Percentiles rank a stretch among this genome's conserved stretches.
phyloP scores from a whole-genome alignment of 306 rosid species.

The Lotus japonicus region DNA sequence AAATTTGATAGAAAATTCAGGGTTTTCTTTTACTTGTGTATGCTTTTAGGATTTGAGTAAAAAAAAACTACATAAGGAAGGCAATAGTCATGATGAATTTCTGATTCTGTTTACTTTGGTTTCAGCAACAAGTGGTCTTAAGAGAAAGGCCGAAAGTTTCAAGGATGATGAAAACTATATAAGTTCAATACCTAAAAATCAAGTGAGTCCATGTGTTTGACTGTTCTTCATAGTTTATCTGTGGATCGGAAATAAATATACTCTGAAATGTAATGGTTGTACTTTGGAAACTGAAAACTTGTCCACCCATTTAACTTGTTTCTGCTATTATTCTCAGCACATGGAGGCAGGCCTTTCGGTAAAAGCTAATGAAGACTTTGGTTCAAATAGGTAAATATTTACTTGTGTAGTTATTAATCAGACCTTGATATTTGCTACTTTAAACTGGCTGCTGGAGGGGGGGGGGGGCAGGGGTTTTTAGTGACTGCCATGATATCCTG shows the following conservation, averaged over 20 bases:
- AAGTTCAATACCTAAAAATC: constrained; percentile 81
- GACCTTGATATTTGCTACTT: too few relatives aligned
- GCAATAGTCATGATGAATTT: not conserved
- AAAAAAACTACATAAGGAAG: too few relatives aligned
- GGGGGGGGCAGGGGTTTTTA: not conserved
- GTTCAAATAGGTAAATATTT: constrained; percentile 62
- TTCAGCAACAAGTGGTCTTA: constrained; percentile 44
- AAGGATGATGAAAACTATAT: constrained; percentile 80
- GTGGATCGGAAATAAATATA: constrained; percentile 4
- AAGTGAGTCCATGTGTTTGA: constrained; percentile 34
- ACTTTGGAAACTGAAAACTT: constrained; percentile 1
- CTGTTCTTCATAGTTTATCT: constrained; percentile 10
- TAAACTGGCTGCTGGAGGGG: not conserved
- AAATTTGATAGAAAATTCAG: too few relatives aligned
- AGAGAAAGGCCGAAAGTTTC: constrained; percentile 63
- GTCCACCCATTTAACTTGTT: constrained; percentile 4
- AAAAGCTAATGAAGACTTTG: constrained; percentile 62
- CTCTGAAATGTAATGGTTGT: not conserved
- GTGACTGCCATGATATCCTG: not conserved
- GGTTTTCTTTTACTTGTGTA: too few relatives aligned
- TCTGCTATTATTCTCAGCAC: constrained; percentile 51
- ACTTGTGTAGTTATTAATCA: not conserved
- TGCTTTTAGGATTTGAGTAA: too few relatives aligned
- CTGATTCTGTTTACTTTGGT: constrained; percentile 25
- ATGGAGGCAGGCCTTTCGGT: constrained; percentile 80